Conservation (phyloP, 352 stramenopile species). For the Pythium chondricola region DNA sequence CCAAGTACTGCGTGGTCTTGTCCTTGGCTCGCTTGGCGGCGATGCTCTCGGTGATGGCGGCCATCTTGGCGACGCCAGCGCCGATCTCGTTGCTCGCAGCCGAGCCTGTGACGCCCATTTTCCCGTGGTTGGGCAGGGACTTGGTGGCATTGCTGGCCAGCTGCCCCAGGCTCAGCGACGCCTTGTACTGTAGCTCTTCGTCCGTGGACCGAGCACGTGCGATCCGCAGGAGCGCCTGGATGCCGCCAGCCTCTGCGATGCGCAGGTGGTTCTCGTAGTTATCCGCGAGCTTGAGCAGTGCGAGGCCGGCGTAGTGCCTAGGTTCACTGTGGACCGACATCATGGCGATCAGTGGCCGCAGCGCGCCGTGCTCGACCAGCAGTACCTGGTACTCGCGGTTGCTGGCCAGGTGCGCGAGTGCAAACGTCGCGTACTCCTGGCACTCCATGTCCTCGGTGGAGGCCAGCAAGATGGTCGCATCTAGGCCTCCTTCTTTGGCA, state of each 20-base stretch:
- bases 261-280: slow-evolving; percentile 97
- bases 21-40: slow-evolving; percentile 58
- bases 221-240: slow-evolving; percentile 92
- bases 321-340: slow-evolving; percentile 92
- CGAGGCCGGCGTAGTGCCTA: slow-evolving; percentile 93
- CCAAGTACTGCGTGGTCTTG: slow-evolving; percentile 73
- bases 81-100: slow-evolving; percentile 47
- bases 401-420: slow-evolving; percentile 91
- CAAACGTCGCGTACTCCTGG: slow-evolving; percentile 95
- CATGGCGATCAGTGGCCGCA: slow-evolving; percentile 94
- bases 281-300: slow-evolving; percentile 96
- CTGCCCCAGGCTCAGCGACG: slow-evolving; percentile 89
- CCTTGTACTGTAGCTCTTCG: slow-evolving; percentile 95
- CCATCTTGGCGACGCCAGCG: slow-evolving; percentile 70
- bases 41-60: slow-evolving; percentile 62
- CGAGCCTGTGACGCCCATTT: slow-evolving; percentile 21
- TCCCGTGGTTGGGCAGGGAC: slow-evolving; percentile 62
- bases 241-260: slow-evolving; percentile 94
- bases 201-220: slow-evolving; percentile 86
- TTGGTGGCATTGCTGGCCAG: slow-evolving; percentile 89
- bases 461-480: slow-evolving; percentile 87
- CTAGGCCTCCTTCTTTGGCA: slow-evolving; percentile 77
- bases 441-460: slow-evolving; percentile 93
- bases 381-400: slow-evolving; percentile 93
- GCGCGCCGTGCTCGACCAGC: slow-evolving; percentile 86